A percentile compares a stretch with the other conserved stretches of the same genome.
Evolutionary conservation across 2,329 filamentous ascomycete genomes (phyloP).

Genomic region (Aspergillus aculeatinus): DNA sequence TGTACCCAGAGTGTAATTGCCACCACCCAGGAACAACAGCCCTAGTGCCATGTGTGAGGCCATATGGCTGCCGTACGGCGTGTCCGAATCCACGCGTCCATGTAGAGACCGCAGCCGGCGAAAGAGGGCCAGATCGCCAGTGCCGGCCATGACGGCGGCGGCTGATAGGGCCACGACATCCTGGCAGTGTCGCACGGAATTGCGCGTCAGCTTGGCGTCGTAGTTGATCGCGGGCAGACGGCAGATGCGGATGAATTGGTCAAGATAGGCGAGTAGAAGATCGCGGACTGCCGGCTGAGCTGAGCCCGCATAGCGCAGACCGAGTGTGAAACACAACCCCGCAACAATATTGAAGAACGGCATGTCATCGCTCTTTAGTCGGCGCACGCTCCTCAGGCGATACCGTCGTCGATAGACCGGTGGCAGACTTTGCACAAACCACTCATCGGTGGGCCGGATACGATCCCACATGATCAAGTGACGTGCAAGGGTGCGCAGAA

Average conservation of each 20-base stretch:
- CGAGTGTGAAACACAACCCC: conserved; percentile 78
- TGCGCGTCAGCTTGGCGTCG: conserved; percentile 78
- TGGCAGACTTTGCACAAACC: conserved; percentile 75
- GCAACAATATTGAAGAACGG: conserved; percentile 91
- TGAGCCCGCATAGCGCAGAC: conserved; percentile 72
- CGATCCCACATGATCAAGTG: conserved; percentile 91
- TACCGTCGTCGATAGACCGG: conserved; percentile 63
- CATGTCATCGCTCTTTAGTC: conserved; percentile 76
- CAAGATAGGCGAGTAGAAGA: conserved; percentile 77
- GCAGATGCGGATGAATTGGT: conserved; percentile 79
- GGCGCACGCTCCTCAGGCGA: conserved; percentile 58
- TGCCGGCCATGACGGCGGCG: conserved; percentile 92
- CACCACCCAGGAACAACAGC: conserved; percentile 84
- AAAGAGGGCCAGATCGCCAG: conserved; percentile 82
- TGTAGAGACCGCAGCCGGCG: conserved; percentile 84
- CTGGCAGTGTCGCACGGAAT: conserved; percentile 85
- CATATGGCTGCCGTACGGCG: conserved; percentile 89
- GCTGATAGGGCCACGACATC: conserved; percentile 79
- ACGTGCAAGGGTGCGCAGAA: conserved; percentile 83
- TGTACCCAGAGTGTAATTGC: conserved; percentile 87
- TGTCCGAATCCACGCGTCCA: conserved; percentile 78
- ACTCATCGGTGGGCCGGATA: conserved; percentile 70
- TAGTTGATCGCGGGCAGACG: conserved; percentile 65
- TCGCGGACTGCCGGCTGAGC: conserved; percentile 71
- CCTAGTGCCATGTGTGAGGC: conserved; percentile 91